A percentile compares a stretch with the other conserved stretches of the same genome.
These are phyloP conservation scores for Apophysomyces trapeziformis DNA, from an alignment of 371 early-diverging fungal genomes.

Conservation along the genomic window DNA sequence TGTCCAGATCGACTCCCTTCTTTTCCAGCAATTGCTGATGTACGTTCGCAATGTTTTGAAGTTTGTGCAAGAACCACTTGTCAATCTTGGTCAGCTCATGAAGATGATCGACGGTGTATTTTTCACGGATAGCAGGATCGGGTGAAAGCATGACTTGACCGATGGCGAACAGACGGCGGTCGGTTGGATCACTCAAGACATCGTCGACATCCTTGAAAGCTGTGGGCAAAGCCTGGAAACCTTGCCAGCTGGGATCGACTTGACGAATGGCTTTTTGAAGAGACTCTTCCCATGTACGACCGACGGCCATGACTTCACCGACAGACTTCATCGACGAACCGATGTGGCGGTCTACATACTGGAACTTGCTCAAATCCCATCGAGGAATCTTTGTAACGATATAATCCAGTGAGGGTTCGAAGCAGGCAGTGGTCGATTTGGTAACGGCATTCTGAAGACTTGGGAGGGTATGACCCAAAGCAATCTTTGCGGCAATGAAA, in stretches of 20 bases:
- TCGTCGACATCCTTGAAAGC: constrained; percentile 69
- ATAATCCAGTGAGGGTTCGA: constrained; percentile 95
- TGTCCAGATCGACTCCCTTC: constrained; percentile 45
- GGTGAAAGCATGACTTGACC: constrained; percentile 82
- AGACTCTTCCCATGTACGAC: constrained; percentile 93
- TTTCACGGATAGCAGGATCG: constrained; percentile 55
- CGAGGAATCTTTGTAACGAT: constrained; percentile 95
- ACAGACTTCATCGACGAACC: constrained; percentile 93
- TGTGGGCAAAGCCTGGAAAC: constrained; percentile 62
- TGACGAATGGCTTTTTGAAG: constrained; percentile 90
- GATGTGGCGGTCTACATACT: constrained; percentile 80
- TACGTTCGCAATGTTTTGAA: constrained; percentile 81
- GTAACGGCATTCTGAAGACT: constrained; percentile 91
- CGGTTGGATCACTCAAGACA: constrained; percentile 79
- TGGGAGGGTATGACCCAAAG: constrained; percentile 80
- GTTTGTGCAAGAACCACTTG: constrained; percentile 94
- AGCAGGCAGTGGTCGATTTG: constrained; percentile 90
- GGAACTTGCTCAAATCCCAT: constrained; percentile 95
- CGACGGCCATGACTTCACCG: constrained; percentile 98
- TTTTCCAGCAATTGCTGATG: constrained; percentile 54
- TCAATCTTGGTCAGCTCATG: constrained; percentile 92
- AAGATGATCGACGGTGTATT: constrained; percentile 83
- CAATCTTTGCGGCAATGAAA: constrained; percentile 95
- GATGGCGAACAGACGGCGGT: constrained; percentile 89
- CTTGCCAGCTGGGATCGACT: constrained; percentile 71